Evolutionary conservation across 345 rosid genomes (phyloP).

Genomic region (Ceriops zippeliana): DNA sequence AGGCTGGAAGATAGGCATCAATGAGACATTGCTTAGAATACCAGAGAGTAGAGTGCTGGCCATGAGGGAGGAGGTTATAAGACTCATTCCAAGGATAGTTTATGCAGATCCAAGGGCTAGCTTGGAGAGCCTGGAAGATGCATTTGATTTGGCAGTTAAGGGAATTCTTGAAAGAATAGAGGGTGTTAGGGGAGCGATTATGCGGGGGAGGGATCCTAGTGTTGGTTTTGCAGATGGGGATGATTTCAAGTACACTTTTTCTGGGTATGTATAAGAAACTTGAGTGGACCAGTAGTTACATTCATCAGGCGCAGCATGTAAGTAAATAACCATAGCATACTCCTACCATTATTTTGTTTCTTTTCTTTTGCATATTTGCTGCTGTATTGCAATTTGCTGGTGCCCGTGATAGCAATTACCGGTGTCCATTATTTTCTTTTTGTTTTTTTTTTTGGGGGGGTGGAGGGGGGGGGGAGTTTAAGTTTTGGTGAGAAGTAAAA

Average conservation of each 20-base stretch:
- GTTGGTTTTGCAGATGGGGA: constrained; percentile 30
- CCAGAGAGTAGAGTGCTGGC: constrained; percentile 13
- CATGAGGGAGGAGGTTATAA: constrained; percentile 25
- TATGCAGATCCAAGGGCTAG: constrained; percentile 24
- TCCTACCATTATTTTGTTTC: no score
- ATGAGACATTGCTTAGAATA: constrained; percentile 15
- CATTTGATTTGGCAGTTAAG: constrained; percentile 29
- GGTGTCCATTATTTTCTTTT: no score
- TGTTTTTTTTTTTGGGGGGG: no score
- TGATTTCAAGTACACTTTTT: constrained; percentile 24
- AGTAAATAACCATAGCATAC: background rate
- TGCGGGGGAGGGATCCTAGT: constrained; percentile 27
- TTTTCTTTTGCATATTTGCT: no score
- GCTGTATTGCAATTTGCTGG: no score
- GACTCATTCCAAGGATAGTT: constrained; percentile 20
- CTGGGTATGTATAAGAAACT: constrained; percentile 17
- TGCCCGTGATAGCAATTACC: no score
- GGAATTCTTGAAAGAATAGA: constrained; percentile 29
- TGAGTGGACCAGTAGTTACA: background rate
- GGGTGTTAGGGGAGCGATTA: constrained; percentile 11
- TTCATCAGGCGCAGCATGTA: background rate
- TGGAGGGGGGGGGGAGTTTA: no score
- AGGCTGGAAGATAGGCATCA: constrained; percentile 24
- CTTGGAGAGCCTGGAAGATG: constrained; percentile 20
- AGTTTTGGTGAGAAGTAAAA: no score